Evolutionary conservation across 345 rosid species (phyloP).

Genomic region (Aurinia saxatilis): DNA sequence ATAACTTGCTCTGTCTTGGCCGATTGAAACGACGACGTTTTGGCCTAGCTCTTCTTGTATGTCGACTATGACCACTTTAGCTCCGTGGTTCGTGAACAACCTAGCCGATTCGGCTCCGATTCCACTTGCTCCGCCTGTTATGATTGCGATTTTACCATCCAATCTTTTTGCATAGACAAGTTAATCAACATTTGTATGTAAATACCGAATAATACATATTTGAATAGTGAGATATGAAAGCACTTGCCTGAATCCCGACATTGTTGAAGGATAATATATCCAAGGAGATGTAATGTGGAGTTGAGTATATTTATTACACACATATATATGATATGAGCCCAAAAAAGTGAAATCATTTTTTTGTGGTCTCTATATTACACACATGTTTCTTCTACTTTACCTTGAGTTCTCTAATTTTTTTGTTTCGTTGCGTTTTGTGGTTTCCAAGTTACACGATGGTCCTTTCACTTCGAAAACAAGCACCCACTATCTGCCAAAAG

Average conservation of each 20-base stretch:
- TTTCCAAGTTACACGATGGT: too few species aligned
- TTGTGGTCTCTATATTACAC: too few species aligned
- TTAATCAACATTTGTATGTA: background rate
- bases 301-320: background rate
- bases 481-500: too few species aligned
- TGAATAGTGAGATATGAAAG: background rate
- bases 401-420: too few species aligned
- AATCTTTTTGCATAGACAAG: slow-evolving; percentile 24
- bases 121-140: slow-evolving; percentile 87
- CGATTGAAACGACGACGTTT: slow-evolving; percentile 38
- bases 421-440: too few species aligned
- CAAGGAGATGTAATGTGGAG: background rate
- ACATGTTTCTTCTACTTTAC: too few species aligned
- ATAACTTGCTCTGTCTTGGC: slow-evolving; percentile 35
- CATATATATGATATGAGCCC: too few species aligned
- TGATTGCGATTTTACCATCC: slow-evolving; percentile 75
- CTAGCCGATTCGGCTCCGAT: slow-evolving; percentile 66
- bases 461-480: too few species aligned
- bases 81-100: slow-evolving; percentile 61
- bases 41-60: slow-evolving; percentile 61
- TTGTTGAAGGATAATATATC: background rate
- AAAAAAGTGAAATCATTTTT: too few species aligned
- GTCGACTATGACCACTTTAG: slow-evolving; percentile 58
- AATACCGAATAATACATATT: background rate
- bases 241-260: background rate